Percentiles rank a stretch among this genome's conserved stretches.
Conservation (phyloP, 768 basidiomycete species). For the Mycena vulgaris region DNA sequence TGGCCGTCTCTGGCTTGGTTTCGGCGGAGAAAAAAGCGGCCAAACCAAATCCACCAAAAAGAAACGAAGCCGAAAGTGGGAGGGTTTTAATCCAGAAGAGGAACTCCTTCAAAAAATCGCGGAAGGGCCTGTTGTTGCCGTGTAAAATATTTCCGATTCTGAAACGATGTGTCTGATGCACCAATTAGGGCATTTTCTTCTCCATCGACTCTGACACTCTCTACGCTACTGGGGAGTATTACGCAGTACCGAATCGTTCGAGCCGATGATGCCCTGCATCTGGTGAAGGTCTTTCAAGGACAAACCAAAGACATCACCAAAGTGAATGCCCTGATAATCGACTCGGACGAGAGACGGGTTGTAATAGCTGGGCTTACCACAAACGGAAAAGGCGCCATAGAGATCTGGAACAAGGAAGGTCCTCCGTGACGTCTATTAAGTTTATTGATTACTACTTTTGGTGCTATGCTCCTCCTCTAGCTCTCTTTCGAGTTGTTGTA, state of each 20-base stretch:
- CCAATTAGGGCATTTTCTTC: slow-evolving; percentile 66
- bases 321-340: slow-evolving; percentile 74
- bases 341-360: slow-evolving; percentile 58
- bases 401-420: slow-evolving; percentile 67
- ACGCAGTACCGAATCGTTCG: slow-evolving; percentile 63
- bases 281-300: slow-evolving; percentile 64
- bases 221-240: slow-evolving; percentile 75
- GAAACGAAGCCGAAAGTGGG: slow-evolving; percentile 78
- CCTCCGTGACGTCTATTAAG: slow-evolving; percentile 8
- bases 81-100: slow-evolving; percentile 69
- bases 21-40: slow-evolving; percentile 71
- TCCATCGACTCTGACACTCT: slow-evolving; percentile 63
- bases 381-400: slow-evolving; percentile 73
- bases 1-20: slow-evolving; percentile 79
- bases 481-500: slow-evolving; percentile 69
- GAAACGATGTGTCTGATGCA: not conserved
- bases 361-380: slow-evolving; percentile 74
- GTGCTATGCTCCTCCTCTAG: slow-evolving; percentile 50
- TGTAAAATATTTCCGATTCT: slow-evolving; percentile 60
- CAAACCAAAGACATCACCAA: slow-evolving; percentile 65
- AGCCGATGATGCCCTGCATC: slow-evolving; percentile 53
- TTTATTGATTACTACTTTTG: slow-evolving; percentile 26
- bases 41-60: slow-evolving; percentile 54
- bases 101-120: slow-evolving; percentile 67
- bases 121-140: slow-evolving; percentile 80